Evolutionary conservation across 768 basidiomycete species (phyloP).

Genomic region (Galerina marginata): DNA sequence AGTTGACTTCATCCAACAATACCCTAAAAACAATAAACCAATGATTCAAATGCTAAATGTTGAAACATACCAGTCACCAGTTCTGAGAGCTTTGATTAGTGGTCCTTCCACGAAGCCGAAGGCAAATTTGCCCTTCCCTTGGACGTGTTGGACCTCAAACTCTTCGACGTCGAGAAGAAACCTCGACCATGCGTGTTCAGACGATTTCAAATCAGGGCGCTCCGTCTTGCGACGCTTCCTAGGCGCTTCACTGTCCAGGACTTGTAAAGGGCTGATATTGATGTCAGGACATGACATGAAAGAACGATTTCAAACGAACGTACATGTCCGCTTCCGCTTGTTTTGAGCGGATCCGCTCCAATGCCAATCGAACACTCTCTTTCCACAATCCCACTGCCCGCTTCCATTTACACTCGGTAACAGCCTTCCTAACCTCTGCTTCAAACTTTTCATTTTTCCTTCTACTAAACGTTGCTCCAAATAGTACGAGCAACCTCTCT

Average conservation of each 20-base stretch:
- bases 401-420: constrained; percentile 85
- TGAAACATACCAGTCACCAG: constrained; percentile 83
- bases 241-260: constrained; percentile 46
- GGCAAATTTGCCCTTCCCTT: constrained; percentile 86
- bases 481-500: constrained; percentile 77
- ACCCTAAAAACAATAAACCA: constrained; percentile 59
- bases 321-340: constrained; percentile 32
- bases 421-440: constrained; percentile 79
- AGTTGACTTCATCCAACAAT: constrained; percentile 93
- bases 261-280: constrained; percentile 9
- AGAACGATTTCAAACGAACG: constrained; percentile 13
- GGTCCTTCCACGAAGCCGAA: constrained; percentile 97
- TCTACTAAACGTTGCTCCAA: constrained; percentile 86
- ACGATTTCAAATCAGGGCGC: constrained; percentile 39
- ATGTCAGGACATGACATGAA: neutral
- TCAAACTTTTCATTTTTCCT: constrained; percentile 90
- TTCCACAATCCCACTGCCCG: constrained; percentile 83
- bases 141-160: constrained; percentile 90
- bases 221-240: constrained; percentile 77
- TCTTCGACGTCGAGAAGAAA: constrained; percentile 74
- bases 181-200: constrained; percentile 63
- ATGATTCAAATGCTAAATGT: neutral
- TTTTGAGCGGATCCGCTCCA: constrained; percentile 57
- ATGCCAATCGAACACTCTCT: constrained; percentile 73
- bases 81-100: constrained; percentile 85